phyloP scores from a whole-genome alignment of 257 asterid species.

The Solanum paucissectum region DNA sequence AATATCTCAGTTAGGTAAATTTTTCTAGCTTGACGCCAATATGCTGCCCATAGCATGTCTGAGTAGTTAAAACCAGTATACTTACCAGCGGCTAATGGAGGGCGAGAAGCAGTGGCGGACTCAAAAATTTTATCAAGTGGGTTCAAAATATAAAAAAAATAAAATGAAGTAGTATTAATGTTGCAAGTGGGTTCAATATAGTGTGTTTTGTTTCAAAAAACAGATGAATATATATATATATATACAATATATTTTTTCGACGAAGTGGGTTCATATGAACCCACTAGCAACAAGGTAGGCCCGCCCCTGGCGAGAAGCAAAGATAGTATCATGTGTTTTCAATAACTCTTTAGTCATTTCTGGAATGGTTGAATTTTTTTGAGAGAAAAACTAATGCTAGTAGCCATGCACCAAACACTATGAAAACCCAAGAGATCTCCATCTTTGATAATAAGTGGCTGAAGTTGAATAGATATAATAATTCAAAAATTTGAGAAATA shows the following conservation, averaged over 20 bases:
- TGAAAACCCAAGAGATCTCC: not conserved
- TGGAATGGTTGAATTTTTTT: not conserved
- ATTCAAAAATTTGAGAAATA: not conserved
- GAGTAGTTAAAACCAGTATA: not conserved
- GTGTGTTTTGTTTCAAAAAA: too few species aligned
- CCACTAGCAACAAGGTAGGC: too few species aligned
- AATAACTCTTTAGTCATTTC: not conserved
- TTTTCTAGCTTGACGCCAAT: not conserved
- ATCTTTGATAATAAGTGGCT: not conserved
- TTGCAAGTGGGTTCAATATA: too few species aligned
- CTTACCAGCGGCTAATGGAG: not conserved
- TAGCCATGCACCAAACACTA: not conserved
- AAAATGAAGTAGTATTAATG: too few species aligned
- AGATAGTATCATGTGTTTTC: not conserved
- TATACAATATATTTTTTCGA: too few species aligned
- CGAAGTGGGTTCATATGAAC: too few species aligned
- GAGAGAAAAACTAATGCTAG: not conserved
- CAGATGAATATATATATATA: too few species aligned
- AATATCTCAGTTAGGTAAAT: not conserved
- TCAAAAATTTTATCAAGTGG: too few species aligned
- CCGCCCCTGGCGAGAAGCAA: too few species aligned
- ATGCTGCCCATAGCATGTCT: not conserved
- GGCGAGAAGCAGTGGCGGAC: not conserved
- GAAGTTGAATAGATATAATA: not conserved
- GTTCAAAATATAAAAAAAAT: too few species aligned